Base-by-base conservation (phyloP, 2,329 filamentous ascomycete species). In the Penicillium sp. region DNA sequence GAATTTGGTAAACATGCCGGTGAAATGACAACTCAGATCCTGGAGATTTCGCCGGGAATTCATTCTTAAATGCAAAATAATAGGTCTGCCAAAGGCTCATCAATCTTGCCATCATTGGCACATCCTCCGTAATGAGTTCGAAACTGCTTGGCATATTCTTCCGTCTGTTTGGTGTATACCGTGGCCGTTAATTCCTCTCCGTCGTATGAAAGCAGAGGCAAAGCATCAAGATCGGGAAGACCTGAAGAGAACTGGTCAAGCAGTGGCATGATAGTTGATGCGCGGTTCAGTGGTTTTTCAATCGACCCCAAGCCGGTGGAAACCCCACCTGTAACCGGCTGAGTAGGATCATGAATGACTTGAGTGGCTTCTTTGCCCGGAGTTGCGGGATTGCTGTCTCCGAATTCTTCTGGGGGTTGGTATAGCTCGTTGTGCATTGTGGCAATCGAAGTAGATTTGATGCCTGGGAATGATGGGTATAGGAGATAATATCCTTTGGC, bases 381-480 rank as follows among this genome's bases (percentile, higher is more conserved):
- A 23, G 53, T 41, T n/a, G 62, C 3, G 49, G 49, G 49, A 12
- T 33, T 38, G 15, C 62, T 59, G 3, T 61, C 45, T 3, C 49
- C 41, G 58, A 76, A 85, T 66, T 86, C 93, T 72, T 96, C 91
- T 0, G 92, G 92, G 1, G 81, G 70, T 39, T 85, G 83, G 58
- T 86, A 86, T 6, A 96, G 77, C 63, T 97, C 93, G 59, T 83
- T 85, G 72, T 97, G 93, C 0, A 93, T 78, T 0, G 86, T 89
- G n/a, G 86, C 85, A 13, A 96, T 77, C 5, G 84, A 78, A 66
- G 78, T 39, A 70, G 81, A 49, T 73, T 82, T 61, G 77, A 74
- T 61, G 2, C 66, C 66, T 6, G 70, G 57, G 21, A 84, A 79
- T 38, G 86, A 84, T 0, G 93, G 93, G 68, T 96, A 96, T 0